A percentile compares a stretch with the other conserved stretches of the same genome.
Evolutionary conservation across 2,329 filamentous ascomycete genomes (phyloP).

Genomic region (Eutypa lata): DNA sequence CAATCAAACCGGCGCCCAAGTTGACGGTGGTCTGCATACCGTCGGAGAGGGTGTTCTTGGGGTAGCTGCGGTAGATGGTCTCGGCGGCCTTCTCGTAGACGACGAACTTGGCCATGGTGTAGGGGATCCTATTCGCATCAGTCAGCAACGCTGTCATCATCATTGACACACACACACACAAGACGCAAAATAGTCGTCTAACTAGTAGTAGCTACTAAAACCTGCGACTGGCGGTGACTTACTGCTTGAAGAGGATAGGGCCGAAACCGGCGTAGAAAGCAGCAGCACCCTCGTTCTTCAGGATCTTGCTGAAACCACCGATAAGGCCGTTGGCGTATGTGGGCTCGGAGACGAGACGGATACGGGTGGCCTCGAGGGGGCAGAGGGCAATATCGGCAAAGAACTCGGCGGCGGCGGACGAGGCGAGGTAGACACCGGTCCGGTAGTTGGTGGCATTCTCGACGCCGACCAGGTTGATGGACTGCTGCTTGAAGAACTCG

Average conservation of each 20-base stretch:
- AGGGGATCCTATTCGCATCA: constrained; percentile 56
- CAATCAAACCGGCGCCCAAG: constrained; percentile 70
- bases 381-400: constrained; percentile 67
- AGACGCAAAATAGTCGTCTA: too few relatives aligned
- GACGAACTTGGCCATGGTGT: constrained; percentile 81
- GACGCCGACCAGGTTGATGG: constrained; percentile 65
- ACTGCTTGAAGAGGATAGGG: constrained; percentile 69
- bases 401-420: constrained; percentile 49
- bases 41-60: constrained; percentile 60
- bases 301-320: constrained; percentile 66
- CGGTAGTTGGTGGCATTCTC: constrained; percentile 64
- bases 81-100: constrained; percentile 75
- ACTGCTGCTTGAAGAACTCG: constrained; percentile 80
- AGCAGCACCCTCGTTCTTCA: constrained; percentile 65
- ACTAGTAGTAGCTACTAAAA: neutral
- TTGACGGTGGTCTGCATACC: constrained; percentile 67
- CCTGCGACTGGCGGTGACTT: constrained; percentile 25
- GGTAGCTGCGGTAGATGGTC: constrained; percentile 55
- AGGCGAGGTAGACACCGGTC: constrained; percentile 64
- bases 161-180: too few relatives aligned
- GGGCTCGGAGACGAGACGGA: constrained; percentile 72
- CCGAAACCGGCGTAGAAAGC: constrained; percentile 78
- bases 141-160: constrained; percentile 5
- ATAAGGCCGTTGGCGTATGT: constrained; percentile 67
- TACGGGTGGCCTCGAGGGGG: constrained; percentile 75